A percentile compares a stretch with the other conserved stretches of the same genome.
phyloP scores from a whole-genome alignment of 371 early-diverging fungal species.

The Lichtheimia ramosa region DNA sequence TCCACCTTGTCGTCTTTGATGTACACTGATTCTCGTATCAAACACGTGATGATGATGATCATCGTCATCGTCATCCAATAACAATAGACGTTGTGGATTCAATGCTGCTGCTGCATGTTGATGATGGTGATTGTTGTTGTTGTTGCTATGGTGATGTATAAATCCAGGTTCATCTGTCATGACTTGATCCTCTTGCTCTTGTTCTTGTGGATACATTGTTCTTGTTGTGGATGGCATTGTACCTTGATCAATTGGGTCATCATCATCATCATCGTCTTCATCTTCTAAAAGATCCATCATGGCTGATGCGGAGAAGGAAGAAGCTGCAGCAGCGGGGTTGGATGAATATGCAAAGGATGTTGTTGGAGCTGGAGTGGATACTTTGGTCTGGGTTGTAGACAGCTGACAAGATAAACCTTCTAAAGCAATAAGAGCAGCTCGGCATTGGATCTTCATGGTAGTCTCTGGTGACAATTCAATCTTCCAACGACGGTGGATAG shows the following conservation, averaged over 20 bases:
- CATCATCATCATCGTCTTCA: slow-evolving; percentile 4
- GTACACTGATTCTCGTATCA: too few species aligned
- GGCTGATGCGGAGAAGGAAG: neutral
- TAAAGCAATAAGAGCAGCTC: slow-evolving; percentile 37
- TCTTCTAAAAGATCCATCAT: neutral
- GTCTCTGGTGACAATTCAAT: slow-evolving; percentile 32
- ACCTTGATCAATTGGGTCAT: neutral
- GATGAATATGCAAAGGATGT: slow-evolving; percentile 7
- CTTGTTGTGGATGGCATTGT: neutral
- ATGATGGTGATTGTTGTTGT: neutral
- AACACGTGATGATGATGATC: too few species aligned
- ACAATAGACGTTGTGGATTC: too few species aligned
- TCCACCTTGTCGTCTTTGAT: too few species aligned
- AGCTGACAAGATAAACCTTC: slow-evolving; percentile 30
- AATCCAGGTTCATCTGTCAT: slow-evolving; percentile 3
- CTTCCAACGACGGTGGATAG: slow-evolving; percentile 38
- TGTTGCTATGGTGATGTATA: slow-evolving; percentile 1
- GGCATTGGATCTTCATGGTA: slow-evolving; percentile 40
- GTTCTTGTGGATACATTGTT: slow-evolving; percentile 4
- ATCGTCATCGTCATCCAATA: too few species aligned
- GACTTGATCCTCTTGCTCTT: slow-evolving; percentile 13
- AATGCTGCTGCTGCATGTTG: too few species aligned
- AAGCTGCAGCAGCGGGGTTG: neutral
- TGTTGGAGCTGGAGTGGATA: slow-evolving; percentile 3
- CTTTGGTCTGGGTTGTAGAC: slow-evolving; percentile 20